Base-by-base conservation (phyloP, 768 basidiomycete genomes). In the Phylloporus arenicola region DNA sequence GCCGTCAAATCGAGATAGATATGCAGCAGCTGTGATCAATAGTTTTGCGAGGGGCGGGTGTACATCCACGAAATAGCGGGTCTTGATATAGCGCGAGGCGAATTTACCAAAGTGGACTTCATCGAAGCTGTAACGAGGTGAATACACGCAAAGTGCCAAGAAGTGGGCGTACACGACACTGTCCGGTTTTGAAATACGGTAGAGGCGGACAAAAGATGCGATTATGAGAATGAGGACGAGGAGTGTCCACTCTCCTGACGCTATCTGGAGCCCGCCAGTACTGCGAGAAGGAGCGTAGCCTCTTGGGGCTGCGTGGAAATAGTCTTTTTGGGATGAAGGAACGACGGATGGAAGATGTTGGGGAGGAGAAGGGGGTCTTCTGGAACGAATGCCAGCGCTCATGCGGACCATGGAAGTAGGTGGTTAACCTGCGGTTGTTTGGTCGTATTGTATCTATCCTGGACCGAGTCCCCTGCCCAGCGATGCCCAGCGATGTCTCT, bases 61-160 rank as follows among this genome's bases (percentile, higher is more conserved):
- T 2, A 99, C 95, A 66, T 99, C 96, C 62, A 88, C 86, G 61
- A 88, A 92, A 68, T 91, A 93, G 56, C 84, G 79, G 34, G 87
- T 85, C 74, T 90, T 90, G 76, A 97, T 89, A 64, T 98, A 98
- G 64, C 88, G 89, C 42, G 81, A 77, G 6, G 95, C 92, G 64
- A 98, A 98, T 68, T 96, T 96, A 53, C 95, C 95, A 67, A 98
- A 98, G 67, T 98, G 95, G 0, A 97, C 95, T 68, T 98, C 95
- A 65, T 98, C 95, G 68, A 98, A 98, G 38, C 94, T 96, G 60
- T 3, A 40, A 29, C 45, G 14, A 30, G 4, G 24, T 51, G n/a
- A 61, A 51, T 34, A 20, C 27, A 7, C 34, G 29, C 35, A 1
- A 31, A 13, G 6, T 7, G 17, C 13, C 4, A 16, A 48, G 12